Conservation (phyloP, 2,329 filamentous ascomycete species). For the Aureobasidium zeae region DNA sequence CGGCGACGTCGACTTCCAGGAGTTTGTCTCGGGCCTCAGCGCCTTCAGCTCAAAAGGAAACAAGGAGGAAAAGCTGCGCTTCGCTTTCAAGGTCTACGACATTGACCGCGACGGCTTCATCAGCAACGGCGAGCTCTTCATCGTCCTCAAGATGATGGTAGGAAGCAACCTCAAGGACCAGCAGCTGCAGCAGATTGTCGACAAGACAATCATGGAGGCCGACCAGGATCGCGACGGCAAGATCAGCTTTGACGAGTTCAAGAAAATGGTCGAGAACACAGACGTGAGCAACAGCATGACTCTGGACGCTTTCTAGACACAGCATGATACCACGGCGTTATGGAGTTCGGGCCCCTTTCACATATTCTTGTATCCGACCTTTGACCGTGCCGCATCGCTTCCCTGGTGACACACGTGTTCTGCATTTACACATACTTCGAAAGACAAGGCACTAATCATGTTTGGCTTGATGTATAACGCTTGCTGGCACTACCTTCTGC, state of each 20-base stretch:
- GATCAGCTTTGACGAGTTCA: slow-evolving; percentile 99
- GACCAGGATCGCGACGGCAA: slow-evolving; percentile 92
- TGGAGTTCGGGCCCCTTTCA: too few relatives aligned
- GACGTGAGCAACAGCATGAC: slow-evolving; percentile 37
- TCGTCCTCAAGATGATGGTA: slow-evolving; percentile 99
- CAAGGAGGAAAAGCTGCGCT: slow-evolving; percentile 96
- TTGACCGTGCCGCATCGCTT: too few relatives aligned
- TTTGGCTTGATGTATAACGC: too few relatives aligned
- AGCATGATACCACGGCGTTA: slow-evolving; percentile 16
- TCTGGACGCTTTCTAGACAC: slow-evolving; percentile 1
- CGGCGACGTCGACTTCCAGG: slow-evolving; percentile 96
- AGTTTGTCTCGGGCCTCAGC: slow-evolving; percentile 90
- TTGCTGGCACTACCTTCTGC: too few relatives aligned
- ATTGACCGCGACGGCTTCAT: slow-evolving; percentile 98
- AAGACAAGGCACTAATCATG: too few relatives aligned
- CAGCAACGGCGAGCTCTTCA: slow-evolving; percentile 97
- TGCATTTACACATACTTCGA: too few relatives aligned
- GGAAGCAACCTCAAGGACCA: slow-evolving; percentile 98
- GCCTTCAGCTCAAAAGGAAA: slow-evolving; percentile 97
- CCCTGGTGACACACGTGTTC: too few relatives aligned
- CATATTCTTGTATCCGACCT: too few relatives aligned
- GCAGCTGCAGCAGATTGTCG: slow-evolving; percentile 97
- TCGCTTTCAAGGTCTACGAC: slow-evolving; percentile 99
- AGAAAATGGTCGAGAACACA: slow-evolving; percentile 96
- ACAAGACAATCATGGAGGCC: slow-evolving; percentile 99